A percentile compares a stretch with the other conserved stretches of the same genome.
phyloP scores from a whole-genome alignment of 2,329 filamentous ascomycete species.

The Gnomoniopsis smithogilvyi region DNA sequence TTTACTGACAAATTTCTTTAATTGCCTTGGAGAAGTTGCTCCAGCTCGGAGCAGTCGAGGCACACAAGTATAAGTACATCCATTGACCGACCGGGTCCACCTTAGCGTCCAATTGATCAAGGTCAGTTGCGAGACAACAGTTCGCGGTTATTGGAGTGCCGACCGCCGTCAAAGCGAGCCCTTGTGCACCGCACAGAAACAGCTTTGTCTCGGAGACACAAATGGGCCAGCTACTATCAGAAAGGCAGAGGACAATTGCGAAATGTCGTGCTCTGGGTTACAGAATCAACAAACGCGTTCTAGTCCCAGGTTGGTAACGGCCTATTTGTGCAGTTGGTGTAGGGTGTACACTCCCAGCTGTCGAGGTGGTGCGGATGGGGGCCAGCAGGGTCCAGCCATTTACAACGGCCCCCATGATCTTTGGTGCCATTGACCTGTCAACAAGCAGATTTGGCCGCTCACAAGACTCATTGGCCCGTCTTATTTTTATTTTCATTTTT shows the following conservation, averaged over 20 bases:
- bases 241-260: not conserved
- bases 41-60: too few species aligned
- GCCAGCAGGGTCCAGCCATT: not conserved
- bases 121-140: not conserved
- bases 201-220: not conserved
- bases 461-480: not conserved
- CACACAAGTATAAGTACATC: too few species aligned
- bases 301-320: not conserved
- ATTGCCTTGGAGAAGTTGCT: too few species aligned
- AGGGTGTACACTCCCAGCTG: constrained; percentile 15
- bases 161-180: not conserved
- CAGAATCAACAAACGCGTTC: not conserved
- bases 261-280: constrained; percentile 6
- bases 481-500: not conserved
- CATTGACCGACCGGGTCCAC: too few species aligned
- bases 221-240: not conserved
- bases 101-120: not conserved
- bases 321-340: not conserved
- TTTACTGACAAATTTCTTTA: not conserved
- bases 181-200: not conserved
- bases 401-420: constrained; percentile 12
- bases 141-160: not conserved
- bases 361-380: constrained; percentile 9
- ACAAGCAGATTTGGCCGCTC: not conserved
- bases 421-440: constrained; percentile 10